These are phyloP conservation scores for Trichoderma cornu-damae DNA, from an alignment of 2,329 filamentous ascomycete species.

Conservation along the genomic window DNA sequence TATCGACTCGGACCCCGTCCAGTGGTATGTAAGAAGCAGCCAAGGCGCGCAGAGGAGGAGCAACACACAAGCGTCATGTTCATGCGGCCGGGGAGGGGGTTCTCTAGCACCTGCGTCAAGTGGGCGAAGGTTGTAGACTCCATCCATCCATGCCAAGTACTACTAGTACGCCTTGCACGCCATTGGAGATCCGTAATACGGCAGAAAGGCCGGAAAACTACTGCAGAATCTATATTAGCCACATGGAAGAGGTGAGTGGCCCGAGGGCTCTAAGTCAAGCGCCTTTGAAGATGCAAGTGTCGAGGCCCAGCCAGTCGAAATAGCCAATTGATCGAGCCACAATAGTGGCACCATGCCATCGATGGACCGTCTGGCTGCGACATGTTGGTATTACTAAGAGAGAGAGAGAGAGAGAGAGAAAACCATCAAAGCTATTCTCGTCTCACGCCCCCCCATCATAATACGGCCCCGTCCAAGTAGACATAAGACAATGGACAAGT, in stretches of 20 bases:
- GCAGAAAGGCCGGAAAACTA: neutral
- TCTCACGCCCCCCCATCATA: constrained; percentile 3
- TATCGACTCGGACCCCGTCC: neutral
- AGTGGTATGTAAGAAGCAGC: too few species aligned
- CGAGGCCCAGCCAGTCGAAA: neutral
- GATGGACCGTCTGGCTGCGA: neutral
- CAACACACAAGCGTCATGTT: neutral
- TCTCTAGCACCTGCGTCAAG: neutral
- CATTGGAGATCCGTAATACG: neutral
- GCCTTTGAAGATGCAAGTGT: neutral
- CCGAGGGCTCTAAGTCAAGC: neutral
- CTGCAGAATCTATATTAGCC: neutral
- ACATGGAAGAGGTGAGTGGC: neutral
- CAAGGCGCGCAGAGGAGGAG: neutral
- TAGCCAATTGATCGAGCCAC: neutral
- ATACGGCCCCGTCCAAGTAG: neutral
- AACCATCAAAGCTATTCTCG: neutral
- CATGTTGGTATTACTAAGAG: neutral
- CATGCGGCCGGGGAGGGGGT: constrained; percentile 3
- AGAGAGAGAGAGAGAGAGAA: too few species aligned
- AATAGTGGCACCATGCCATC: neutral
- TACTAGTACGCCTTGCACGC: neutral
- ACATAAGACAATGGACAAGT: neutral
- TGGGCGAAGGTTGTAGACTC: neutral
- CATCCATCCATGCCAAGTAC: neutral